These are phyloP conservation scores for Cavenderia fasciculata DNA, from an alignment of 78 protist species.

Conservation along the genomic window DNA sequence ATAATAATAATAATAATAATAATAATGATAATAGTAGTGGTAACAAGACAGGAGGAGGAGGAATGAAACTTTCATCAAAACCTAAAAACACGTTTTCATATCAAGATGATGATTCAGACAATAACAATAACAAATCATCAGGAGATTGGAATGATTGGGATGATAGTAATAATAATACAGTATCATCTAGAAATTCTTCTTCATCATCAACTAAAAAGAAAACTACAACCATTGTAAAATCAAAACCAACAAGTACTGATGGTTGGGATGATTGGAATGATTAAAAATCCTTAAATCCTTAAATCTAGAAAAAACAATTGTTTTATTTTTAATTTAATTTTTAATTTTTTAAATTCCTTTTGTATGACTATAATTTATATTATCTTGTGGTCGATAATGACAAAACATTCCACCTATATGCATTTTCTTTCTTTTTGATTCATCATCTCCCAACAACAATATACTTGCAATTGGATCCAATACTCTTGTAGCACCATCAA, in stretches of 20 bases:
- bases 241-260: neutral
- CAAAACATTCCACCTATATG: no score
- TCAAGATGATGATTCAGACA: slow-evolving; percentile 11
- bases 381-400: no score
- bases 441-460: no score
- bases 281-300: no score
- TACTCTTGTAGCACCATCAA: slow-evolving; percentile 95
- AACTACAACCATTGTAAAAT: neutral
- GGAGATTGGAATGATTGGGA: slow-evolving; percentile 12
- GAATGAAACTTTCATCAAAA: neutral
- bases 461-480: slow-evolving; percentile 94
- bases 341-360: no score
- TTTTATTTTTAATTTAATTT: no score
- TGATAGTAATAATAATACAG: neutral
- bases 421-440: no score
- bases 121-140: neutral
- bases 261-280: neutral
- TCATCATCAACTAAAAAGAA: neutral
- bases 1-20: neutral
- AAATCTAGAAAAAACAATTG: no score
- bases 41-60: neutral
- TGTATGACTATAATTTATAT: no score
- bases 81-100: neutral
- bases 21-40: neutral
- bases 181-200: slow-evolving; percentile 1